These are phyloP conservation scores for Notholithocarpus densiflorus DNA, from an alignment of 306 rosid genomes.

Conservation along the genomic window DNA sequence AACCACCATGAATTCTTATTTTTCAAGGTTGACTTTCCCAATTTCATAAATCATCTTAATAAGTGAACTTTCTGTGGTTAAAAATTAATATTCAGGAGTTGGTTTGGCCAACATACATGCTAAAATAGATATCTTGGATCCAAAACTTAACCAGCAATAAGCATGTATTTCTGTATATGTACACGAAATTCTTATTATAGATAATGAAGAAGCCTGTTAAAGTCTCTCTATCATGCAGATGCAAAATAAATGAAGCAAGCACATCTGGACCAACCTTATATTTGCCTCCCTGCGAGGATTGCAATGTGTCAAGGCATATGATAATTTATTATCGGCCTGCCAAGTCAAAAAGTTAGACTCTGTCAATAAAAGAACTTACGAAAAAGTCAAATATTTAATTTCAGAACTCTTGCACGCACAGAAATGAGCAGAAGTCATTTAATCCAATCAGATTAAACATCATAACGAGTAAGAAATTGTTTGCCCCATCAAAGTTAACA, in stretches of 20 bases:
- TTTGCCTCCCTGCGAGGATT: constrained; percentile 74
- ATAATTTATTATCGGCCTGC: constrained; percentile 93
- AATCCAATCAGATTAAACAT: constrained; percentile 2
- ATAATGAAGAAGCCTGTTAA: constrained; percentile 6
- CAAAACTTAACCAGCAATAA: constrained; percentile 12
- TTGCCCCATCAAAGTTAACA: constrained; percentile 6
- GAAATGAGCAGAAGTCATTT: constrained; percentile 4
- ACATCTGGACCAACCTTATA: constrained; percentile 84
- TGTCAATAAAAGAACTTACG: constrained; percentile 8
- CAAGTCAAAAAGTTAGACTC: constrained; percentile 26
- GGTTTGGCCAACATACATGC: neutral
- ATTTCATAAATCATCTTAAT: neutral
- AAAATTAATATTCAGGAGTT: too few species aligned
- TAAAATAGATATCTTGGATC: neutral
- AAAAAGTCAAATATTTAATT: neutral
- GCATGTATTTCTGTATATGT: neutral
- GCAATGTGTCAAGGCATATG: constrained; percentile 89
- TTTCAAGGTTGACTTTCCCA: neutral
- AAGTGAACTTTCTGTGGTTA: neutral
- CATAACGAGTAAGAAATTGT: neutral
- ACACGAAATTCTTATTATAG: neutral
- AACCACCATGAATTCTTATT: too few species aligned
- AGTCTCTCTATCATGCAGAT: constrained; percentile 22
- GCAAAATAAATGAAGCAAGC: constrained; percentile 37
- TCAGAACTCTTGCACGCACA: neutral